A percentile compares a stretch with the other conserved stretches of the same genome.
phyloP scores from a whole-genome alignment of 176 grass and related monocot genomes.

The Rhynchospora tenuis region DNA sequence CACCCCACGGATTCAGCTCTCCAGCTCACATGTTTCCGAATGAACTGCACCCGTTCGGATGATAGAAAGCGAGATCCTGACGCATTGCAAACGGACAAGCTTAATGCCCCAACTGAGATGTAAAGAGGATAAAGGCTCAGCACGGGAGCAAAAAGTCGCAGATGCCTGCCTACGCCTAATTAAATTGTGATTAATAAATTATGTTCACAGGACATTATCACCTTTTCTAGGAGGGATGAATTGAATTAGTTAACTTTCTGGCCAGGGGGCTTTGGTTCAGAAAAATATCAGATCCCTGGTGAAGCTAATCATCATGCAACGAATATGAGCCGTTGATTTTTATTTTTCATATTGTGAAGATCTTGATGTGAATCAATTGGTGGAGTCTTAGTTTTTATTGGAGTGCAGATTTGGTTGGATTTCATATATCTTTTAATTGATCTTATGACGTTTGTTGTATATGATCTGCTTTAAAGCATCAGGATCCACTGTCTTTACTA shows the following conservation, averaged over 20 bases:
- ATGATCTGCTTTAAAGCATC: background rate
- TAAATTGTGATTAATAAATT: background rate
- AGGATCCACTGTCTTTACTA: background rate
- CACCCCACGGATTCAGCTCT: slow-evolving; percentile 11
- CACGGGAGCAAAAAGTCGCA: background rate
- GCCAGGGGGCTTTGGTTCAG: background rate
- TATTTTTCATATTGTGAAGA: background rate
- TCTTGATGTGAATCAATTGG: background rate
- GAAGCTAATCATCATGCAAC: background rate
- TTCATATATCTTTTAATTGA: background rate
- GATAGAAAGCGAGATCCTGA: slow-evolving; percentile 3
- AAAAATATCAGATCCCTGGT: background rate
- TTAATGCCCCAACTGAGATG: slow-evolving; percentile 11
- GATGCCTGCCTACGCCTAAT: background rate
- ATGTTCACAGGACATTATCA: background rate
- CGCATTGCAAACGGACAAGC: background rate
- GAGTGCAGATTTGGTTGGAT: background rate
- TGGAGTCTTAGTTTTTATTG: background rate
- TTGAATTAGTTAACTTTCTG: background rate
- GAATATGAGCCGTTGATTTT: background rate
- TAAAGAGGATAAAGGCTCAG: slow-evolving; percentile 1
- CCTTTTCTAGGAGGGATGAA: slow-evolving; percentile 15
- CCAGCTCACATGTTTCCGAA: slow-evolving; percentile 12
- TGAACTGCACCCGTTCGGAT: background rate
- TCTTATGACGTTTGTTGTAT: background rate